phyloP scores from a whole-genome alignment of 768 basidiomycete species.

The Boletus coccyginus region DNA sequence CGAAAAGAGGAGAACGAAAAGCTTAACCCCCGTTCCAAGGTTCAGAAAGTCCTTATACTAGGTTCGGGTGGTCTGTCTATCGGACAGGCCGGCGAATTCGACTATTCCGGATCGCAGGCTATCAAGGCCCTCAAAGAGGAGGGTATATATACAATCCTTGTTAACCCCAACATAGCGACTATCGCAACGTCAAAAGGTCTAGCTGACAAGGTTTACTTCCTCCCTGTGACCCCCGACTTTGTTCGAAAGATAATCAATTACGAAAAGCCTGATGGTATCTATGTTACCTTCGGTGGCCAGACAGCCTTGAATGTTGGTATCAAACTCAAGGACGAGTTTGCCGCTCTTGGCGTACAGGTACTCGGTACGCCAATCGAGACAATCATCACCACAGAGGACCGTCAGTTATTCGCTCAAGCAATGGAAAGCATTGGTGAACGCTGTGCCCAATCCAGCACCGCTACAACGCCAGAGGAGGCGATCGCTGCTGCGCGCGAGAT shows the following conservation, averaged over 20 bases:
- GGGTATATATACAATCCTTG: conserved; percentile 97
- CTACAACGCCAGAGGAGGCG: conserved; percentile 85
- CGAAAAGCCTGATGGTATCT: conserved; percentile 98
- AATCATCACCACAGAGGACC: conserved; percentile 95
- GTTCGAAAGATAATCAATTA: conserved; percentile 98
- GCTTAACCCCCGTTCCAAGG: conserved; percentile 67
- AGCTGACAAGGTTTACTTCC: conserved; percentile 99
- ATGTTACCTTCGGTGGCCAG: conserved; percentile 98
- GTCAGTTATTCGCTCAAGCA: conserved; percentile 88
- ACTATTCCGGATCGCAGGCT: conserved; percentile 98
- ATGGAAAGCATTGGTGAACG: conserved; percentile 97
- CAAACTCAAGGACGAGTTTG: conserved; percentile 97
- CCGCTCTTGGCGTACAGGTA: conserved; percentile 82
- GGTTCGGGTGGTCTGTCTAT: conserved; percentile 98
- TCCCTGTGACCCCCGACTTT: conserved; percentile 97
- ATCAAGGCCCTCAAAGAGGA: conserved; percentile 99
- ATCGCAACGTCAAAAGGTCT: conserved; percentile 97
- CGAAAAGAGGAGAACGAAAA: conserved; percentile 79
- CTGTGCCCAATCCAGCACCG: conserved; percentile 87
- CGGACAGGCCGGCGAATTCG: conserved; percentile 98
- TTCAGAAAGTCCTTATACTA: conserved; percentile 93
- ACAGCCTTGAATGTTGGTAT: conserved; percentile 96
- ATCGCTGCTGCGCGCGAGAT: conserved; percentile 77
- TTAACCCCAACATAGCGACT: conserved; percentile 99
- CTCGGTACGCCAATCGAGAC: conserved; percentile 97